phyloP scores from a whole-genome alignment of 2,329 filamentous ascomycete species.

The Claviceps humidiphila region DNA sequence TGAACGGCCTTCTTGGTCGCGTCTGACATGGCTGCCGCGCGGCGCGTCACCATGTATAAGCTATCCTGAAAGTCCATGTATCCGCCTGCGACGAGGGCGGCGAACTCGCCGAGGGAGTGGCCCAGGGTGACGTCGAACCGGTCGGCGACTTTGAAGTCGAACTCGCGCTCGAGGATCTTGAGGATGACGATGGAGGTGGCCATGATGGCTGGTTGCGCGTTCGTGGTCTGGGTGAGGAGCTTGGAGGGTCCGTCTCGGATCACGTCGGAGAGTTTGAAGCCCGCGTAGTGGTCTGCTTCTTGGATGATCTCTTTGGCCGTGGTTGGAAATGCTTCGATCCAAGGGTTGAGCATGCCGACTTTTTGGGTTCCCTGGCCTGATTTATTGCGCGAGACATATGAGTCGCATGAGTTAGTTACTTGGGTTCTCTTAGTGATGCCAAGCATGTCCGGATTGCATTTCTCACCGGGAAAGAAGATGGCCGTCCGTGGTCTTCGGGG shows the following conservation, averaged over 20 bases:
- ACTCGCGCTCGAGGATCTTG: constrained; percentile 74
- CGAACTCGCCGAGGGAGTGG: constrained; percentile 87
- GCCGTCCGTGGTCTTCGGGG: constrained; percentile 35
- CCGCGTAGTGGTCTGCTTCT: constrained; percentile 69
- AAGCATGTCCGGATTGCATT: background rate
- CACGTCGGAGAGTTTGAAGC: constrained; percentile 60
- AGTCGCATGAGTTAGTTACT: background rate
- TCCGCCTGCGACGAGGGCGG: constrained; percentile 73
- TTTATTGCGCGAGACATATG: background rate
- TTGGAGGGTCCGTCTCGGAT: constrained; percentile 72
- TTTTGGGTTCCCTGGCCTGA: constrained; percentile 78
- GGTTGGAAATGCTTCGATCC: constrained; percentile 73
- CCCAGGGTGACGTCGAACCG: constrained; percentile 74
- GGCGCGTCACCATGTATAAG: constrained; percentile 58
- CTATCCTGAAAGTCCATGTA: constrained; percentile 69
- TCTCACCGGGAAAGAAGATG: constrained; percentile 45
- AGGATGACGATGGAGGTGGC: constrained; percentile 83
- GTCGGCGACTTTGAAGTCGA: constrained; percentile 57
- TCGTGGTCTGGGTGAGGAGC: constrained; percentile 65
- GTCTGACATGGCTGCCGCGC: constrained; percentile 72
- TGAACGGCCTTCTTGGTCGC: constrained; percentile 55
- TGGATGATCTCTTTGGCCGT: constrained; percentile 67
- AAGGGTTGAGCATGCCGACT: constrained; percentile 75
- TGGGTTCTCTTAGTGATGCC: background rate
- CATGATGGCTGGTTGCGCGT: constrained; percentile 94